Percentiles rank a stretch among this genome's conserved stretches.
phyloP scores from a whole-genome alignment of 345 rosid species.

The Pistacia atlantica region DNA sequence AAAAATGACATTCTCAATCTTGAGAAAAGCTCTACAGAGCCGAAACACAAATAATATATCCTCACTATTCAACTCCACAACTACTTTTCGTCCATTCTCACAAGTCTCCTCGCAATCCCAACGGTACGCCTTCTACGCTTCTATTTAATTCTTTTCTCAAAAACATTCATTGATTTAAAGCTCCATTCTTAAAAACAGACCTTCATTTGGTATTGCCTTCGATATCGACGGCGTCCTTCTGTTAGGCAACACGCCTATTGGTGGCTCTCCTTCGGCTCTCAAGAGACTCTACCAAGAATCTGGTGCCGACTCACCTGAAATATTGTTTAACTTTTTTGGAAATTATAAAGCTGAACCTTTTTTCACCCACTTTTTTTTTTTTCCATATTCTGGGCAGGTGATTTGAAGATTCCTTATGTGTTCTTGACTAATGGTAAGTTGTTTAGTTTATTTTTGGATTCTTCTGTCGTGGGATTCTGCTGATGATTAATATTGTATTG shows the following conservation, averaged over 20 bases:
- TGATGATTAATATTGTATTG: background rate
- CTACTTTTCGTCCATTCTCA: conserved; percentile 39
- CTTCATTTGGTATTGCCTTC: conserved; percentile 77
- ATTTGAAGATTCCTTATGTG: conserved; percentile 69
- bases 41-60: conserved; percentile 20
- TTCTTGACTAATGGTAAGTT: conserved; percentile 82
- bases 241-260: conserved; percentile 68
- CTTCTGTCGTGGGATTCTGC: background rate
- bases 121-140: conserved; percentile 27
- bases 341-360: too few relatives aligned
- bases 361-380: background rate
- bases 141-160: background rate
- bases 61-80: conserved; percentile 10
- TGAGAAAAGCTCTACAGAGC: conserved; percentile 25
- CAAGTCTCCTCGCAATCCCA: conserved; percentile 19
- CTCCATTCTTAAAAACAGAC: conserved; percentile 27
- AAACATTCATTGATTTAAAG: background rate
- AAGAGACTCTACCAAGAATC: conserved; percentile 53
- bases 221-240: conserved; percentile 89
- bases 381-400: conserved; percentile 40
- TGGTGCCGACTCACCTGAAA: conserved; percentile 29
- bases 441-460: background rate
- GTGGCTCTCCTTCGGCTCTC: conserved; percentile 70
- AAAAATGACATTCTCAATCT: conserved; percentile 26
- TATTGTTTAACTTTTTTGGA: too few relatives aligned